A percentile compares a stretch with the other conserved stretches of the same genome.
phyloP scores from a whole-genome alignment of 1,139 yeast species.

The Geotrichum fermentans region DNA sequence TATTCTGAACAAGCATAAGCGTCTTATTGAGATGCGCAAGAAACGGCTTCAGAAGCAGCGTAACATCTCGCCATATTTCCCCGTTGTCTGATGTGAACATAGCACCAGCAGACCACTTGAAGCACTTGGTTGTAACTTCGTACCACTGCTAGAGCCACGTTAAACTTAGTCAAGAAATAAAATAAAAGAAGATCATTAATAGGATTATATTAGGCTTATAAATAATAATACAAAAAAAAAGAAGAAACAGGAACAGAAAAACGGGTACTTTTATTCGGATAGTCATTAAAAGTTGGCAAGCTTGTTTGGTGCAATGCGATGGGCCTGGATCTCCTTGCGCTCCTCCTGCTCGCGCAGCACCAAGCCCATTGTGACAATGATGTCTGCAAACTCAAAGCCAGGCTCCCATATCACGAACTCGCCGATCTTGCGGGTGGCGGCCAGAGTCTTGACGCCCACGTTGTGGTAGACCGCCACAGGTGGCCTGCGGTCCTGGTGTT shows the following conservation, averaged over 20 bases:
- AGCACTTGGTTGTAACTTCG: no score
- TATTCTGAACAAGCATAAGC: constrained; percentile 15
- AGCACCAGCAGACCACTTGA: no score
- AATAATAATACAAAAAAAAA: not conserved
- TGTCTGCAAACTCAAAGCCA: constrained; percentile 19
- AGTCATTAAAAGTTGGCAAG: constrained; percentile 3
- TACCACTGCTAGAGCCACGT: no score
- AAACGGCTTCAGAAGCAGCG: constrained; percentile 13
- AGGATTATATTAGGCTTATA: no score
- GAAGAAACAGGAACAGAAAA: not conserved
- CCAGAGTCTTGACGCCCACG: constrained; percentile 15
- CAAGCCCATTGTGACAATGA: constrained; percentile 21
- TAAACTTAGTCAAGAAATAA: no score
- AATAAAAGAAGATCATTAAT: no score
- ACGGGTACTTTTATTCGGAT: not conserved
- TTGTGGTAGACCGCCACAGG: constrained; percentile 21
- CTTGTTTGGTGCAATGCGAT: constrained; percentile 3
- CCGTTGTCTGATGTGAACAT: no score
- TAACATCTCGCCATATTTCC: constrained; percentile 5
- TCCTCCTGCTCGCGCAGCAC: constrained; percentile 22
- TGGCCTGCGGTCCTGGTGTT: constrained; percentile 9
- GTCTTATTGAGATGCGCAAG: constrained; percentile 16
- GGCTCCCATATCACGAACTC: constrained; percentile 23
- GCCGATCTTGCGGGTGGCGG: constrained; percentile 20
- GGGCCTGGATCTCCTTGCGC: constrained; percentile 21